These are phyloP conservation scores for Mortierella sp. DNA, from an alignment of 371 early-diverging fungal species.

Conservation along the genomic window DNA sequence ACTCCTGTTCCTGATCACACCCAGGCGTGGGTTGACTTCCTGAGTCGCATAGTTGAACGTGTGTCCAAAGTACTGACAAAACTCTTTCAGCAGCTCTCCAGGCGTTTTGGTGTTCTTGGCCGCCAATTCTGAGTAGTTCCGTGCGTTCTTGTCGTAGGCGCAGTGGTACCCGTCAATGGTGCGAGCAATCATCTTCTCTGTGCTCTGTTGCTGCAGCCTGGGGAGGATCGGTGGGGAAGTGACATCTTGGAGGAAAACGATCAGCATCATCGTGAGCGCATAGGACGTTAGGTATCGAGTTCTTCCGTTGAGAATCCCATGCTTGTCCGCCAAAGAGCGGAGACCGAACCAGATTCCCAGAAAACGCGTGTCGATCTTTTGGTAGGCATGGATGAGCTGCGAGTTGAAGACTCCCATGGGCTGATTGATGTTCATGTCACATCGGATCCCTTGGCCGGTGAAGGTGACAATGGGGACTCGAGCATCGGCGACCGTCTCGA, in stretches of 20 bases:
- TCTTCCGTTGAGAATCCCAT: constrained; percentile 53
- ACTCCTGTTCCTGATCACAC: constrained; percentile 24
- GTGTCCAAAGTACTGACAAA: constrained; percentile 69
- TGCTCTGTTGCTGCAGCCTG: not conserved
- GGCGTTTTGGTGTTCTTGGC: constrained; percentile 62
- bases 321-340: constrained; percentile 65
- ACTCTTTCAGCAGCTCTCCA: constrained; percentile 67
- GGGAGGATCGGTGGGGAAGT: not conserved
- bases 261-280: not conserved
- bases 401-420: constrained; percentile 71
- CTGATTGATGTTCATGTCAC: constrained; percentile 73
- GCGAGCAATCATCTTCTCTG: too few species aligned
- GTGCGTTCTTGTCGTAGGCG: constrained; percentile 44
- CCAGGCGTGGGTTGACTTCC: constrained; percentile 67
- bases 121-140: constrained; percentile 22
- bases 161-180: too few species aligned
- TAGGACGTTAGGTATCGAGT: not conserved
- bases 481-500: constrained; percentile 4
- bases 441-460: constrained; percentile 28
- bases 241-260: not conserved
- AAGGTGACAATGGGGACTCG: constrained; percentile 22
- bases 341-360: constrained; percentile 67
- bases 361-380: constrained; percentile 66
- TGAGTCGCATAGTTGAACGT: constrained; percentile 62
- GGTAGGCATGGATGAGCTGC: constrained; percentile 66